Conservation (phyloP, 2,329 filamentous ascomycete species). For the Beauveria australis region DNA sequence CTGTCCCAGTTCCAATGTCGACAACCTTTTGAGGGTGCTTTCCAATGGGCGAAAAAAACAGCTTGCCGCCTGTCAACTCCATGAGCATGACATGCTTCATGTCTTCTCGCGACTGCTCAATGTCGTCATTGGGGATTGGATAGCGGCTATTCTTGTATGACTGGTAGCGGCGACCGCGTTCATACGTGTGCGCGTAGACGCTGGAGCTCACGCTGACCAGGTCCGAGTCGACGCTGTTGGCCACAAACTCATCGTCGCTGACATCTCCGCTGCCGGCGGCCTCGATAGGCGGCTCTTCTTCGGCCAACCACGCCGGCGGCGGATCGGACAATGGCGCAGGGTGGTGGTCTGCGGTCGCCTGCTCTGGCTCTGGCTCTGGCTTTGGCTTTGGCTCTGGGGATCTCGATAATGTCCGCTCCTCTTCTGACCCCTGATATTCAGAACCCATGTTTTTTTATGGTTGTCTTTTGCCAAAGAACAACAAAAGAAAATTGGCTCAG, state of each 20-base stretch:
- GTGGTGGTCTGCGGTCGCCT: not conserved
- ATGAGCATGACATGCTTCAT: slow-evolving; percentile 37
- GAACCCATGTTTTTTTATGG: not conserved
- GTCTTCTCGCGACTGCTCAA: slow-evolving; percentile 38
- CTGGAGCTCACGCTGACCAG: slow-evolving; percentile 20
- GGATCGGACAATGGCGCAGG: not conserved
- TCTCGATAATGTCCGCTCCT: not conserved
- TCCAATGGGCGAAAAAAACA: slow-evolving; percentile 33
- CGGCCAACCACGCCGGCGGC: not conserved
- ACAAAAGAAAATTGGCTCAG: not conserved
- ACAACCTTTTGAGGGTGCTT: slow-evolving; percentile 34
- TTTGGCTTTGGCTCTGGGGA: not conserved
- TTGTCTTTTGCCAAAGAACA: not conserved
- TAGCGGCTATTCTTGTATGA: slow-evolving; percentile 35
- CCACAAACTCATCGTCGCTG: slow-evolving; percentile 7
- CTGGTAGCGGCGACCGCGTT: slow-evolving; percentile 33
- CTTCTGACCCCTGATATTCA: not conserved
- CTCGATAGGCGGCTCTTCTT: slow-evolving; percentile 5
- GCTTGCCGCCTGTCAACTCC: slow-evolving; percentile 31
- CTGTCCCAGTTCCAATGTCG: slow-evolving; percentile 41
- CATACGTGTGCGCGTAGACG: slow-evolving; percentile 26
- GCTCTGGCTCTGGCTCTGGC: not conserved
- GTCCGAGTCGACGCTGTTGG: slow-evolving; percentile 5
- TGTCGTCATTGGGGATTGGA: slow-evolving; percentile 37
- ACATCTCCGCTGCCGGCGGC: slow-evolving; percentile 1